These are phyloP conservation scores for Pestalotiopsis sp. DNA, from an alignment of 2,329 filamentous ascomycete species.

Conservation along the genomic window DNA sequence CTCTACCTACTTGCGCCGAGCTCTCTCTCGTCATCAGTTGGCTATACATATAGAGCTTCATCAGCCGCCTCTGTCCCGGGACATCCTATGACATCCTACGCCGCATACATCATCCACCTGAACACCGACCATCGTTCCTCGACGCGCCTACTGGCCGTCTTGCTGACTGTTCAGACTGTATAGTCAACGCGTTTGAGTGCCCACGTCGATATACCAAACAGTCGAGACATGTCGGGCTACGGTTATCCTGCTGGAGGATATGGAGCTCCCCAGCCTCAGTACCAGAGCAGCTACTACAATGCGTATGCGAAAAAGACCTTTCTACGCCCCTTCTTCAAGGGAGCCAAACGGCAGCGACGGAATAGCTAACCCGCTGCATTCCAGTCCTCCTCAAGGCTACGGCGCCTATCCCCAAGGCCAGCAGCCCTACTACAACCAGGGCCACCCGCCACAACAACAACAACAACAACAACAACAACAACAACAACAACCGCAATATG, in stretches of 20 bases:
- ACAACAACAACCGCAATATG: slow-evolving; percentile 44
- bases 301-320: slow-evolving; percentile 21
- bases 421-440: slow-evolving; percentile 46
- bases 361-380: slow-evolving; percentile 1
- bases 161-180: neutral
- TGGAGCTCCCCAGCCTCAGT: slow-evolving; percentile 32
- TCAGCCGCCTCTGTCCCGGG: neutral
- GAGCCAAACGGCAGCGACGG: neutral
- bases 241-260: slow-evolving; percentile 33
- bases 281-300: slow-evolving; percentile 31
- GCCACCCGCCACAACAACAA: slow-evolving; percentile 46
- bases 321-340: slow-evolving; percentile 1
- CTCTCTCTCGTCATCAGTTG: neutral
- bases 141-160: slow-evolving; percentile 8
- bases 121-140: neutral
- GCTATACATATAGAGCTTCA: slow-evolving; percentile 1
- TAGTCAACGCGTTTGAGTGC: neutral
- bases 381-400: slow-evolving; percentile 48
- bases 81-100: neutral
- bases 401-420: slow-evolving; percentile 48
- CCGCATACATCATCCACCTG: neutral
- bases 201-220: neutral
- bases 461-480: slow-evolving; percentile 44
- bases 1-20: neutral
- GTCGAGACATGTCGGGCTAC: slow-evolving; percentile 33